Evolutionary conservation across 2,329 filamentous ascomycete species (phyloP).

Genomic region (Microthyrium microscopicum): DNA sequence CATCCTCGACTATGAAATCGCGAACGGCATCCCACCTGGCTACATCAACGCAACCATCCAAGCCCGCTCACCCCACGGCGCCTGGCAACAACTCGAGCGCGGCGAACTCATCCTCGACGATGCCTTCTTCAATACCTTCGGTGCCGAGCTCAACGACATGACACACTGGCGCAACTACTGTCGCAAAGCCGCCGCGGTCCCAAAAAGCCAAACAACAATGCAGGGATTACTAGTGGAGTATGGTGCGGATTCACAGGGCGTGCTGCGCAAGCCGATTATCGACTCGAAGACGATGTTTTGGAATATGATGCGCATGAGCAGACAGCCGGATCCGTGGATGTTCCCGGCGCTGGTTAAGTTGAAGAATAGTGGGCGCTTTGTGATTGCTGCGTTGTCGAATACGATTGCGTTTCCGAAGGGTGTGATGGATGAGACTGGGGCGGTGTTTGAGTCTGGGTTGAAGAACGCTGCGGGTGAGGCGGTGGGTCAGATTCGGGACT

Average conservation of each 20-base stretch:
- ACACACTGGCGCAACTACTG: slow-evolving; percentile 51
- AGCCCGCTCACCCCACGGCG: slow-evolving; percentile 56
- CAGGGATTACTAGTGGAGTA: neutral
- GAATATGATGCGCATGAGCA: slow-evolving; percentile 70
- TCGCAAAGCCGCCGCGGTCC: slow-evolving; percentile 13
- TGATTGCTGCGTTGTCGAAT: slow-evolving; percentile 75
- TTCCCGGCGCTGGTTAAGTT: slow-evolving; percentile 62
- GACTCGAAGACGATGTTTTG: slow-evolving; percentile 71
- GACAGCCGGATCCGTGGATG: slow-evolving; percentile 69
- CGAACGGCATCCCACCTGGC: slow-evolving; percentile 60
- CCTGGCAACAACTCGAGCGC: slow-evolving; percentile 78
- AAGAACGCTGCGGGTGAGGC: slow-evolving; percentile 8
- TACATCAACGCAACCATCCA: slow-evolving; percentile 90
- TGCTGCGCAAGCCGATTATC: slow-evolving; percentile 52
- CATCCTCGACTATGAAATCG: slow-evolving; percentile 77
- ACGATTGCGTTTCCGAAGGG: slow-evolving; percentile 70
- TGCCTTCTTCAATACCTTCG: slow-evolving; percentile 62
- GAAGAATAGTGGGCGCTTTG: slow-evolving; percentile 36
- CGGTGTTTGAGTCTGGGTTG: slow-evolving; percentile 21
- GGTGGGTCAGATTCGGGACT: slow-evolving; percentile 32
- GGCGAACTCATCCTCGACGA: slow-evolving; percentile 63
- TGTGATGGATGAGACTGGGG: slow-evolving; percentile 46
- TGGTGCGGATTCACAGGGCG: slow-evolving; percentile 11
- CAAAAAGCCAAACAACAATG: slow-evolving; percentile 6
- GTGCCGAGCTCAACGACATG: slow-evolving; percentile 50